These are phyloP conservation scores for Cardamine resedifolia DNA, from an alignment of 345 rosid genomes.

Conservation along the genomic window DNA sequence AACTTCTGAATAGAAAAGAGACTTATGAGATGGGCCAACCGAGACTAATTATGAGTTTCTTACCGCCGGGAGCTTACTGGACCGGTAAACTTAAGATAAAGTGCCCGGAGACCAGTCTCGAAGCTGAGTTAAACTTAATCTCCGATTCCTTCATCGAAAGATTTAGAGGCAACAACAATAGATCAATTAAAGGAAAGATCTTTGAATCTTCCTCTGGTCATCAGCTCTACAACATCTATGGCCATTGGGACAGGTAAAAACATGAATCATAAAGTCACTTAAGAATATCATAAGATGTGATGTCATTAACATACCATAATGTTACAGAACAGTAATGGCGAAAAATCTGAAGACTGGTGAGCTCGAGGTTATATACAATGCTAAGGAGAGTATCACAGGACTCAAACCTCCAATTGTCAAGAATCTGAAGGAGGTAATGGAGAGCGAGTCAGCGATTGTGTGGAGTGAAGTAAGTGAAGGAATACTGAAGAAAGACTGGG, in stretches of 20 bases:
- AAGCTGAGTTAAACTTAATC: conserved; percentile 67
- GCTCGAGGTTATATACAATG: conserved; percentile 55
- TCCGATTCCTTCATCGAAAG: conserved; percentile 43
- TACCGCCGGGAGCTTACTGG: conserved; percentile 71
- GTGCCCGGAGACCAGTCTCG: conserved; percentile 61
- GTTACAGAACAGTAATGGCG: conserved; percentile 50
- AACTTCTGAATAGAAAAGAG: conserved; percentile 56
- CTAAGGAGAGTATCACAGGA: conserved; percentile 49
- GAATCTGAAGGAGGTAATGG: conserved; percentile 50
- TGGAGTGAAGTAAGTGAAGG: conserved; percentile 69
- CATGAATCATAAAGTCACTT: not conserved
- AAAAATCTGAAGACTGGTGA: conserved; percentile 56
- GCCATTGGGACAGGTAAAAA: conserved; percentile 81
- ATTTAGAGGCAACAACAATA: conserved; percentile 41
- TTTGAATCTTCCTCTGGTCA: conserved; percentile 42
- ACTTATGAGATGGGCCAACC: conserved; percentile 80
- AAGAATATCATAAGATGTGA: not conserved
- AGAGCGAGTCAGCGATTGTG: conserved; percentile 58
- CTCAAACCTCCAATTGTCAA: conserved; percentile 55
- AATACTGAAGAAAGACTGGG: conserved; percentile 66
- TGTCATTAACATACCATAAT: not conserved
- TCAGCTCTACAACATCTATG: conserved; percentile 52
- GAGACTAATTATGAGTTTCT: conserved; percentile 50
- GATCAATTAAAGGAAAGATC: conserved; percentile 68
- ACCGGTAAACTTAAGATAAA: conserved; percentile 56